Conservation (phyloP, 306 rosid genomes). For the Vigna nakashimae region DNA sequence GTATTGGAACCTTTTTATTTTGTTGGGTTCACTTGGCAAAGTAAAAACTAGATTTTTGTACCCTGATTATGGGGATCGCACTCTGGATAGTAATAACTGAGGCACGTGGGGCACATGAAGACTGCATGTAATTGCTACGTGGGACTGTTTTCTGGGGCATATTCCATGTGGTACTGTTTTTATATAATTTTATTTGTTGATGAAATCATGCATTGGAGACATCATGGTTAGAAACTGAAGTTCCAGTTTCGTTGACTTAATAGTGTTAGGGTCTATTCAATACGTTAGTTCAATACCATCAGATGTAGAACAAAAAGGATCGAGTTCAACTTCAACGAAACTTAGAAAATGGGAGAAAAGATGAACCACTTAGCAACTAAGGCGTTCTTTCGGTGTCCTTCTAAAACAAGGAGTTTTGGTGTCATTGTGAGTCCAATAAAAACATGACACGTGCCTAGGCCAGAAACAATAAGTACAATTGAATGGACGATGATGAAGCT, state of each 20-base stretch:
- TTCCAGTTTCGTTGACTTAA: neutral
- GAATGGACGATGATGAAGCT: too few relatives aligned
- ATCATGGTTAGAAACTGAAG: neutral
- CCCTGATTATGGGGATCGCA: slow-evolving; percentile 31
- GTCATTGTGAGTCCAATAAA: too few relatives aligned
- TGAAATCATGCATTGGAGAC: neutral
- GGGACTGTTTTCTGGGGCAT: too few relatives aligned
- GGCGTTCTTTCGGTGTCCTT: too few relatives aligned
- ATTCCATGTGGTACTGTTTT: slow-evolving; percentile 39
- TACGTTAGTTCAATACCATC: too few relatives aligned
- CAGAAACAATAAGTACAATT: too few relatives aligned
- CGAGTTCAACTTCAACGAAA: neutral
- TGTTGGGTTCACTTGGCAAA: slow-evolving; percentile 10
- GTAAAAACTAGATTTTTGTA: slow-evolving; percentile 4
- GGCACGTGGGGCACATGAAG: slow-evolving; percentile 39
- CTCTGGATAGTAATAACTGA: neutral
- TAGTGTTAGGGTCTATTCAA: too few relatives aligned
- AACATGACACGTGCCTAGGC: too few relatives aligned
- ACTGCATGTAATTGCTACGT: neutral
- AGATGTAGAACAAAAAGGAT: neutral
- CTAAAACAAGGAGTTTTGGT: too few relatives aligned
- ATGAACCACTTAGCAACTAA: neutral
- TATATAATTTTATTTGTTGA: neutral
- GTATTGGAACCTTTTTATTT: neutral
- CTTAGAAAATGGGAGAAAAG: neutral